A percentile compares a stretch with the other conserved stretches of the same genome.
Conservation (phyloP, 768 basidiomycete species). For the Mycena crocata region DNA sequence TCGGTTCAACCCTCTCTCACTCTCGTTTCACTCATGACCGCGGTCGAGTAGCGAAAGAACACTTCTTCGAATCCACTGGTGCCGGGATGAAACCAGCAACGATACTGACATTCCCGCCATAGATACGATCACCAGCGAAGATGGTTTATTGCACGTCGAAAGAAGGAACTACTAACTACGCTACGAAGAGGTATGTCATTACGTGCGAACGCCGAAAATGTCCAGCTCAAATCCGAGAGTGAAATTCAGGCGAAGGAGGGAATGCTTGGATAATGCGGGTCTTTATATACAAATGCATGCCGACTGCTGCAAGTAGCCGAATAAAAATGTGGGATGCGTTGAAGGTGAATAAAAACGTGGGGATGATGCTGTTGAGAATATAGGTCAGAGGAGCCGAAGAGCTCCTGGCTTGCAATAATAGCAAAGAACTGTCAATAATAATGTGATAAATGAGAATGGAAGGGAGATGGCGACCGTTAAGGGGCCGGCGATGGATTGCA, state of each 20-base stretch:
- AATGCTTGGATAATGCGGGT: too few relatives aligned
- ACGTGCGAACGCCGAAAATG: conserved; percentile 1
- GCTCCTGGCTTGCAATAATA: conserved; percentile 53
- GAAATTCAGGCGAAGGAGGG: background rate
- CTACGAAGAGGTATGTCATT: background rate
- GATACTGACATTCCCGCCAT: background rate
- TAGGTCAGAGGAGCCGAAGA: conserved; percentile 45
- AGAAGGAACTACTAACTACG: background rate
- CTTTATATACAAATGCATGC: conserved; percentile 5
- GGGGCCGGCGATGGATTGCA: conserved; percentile 40
- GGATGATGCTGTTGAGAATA: too few relatives aligned
- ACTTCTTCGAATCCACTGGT: background rate
- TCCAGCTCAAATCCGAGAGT: background rate
- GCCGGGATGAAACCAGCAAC: background rate
- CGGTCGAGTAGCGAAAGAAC: background rate
- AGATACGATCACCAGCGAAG: background rate
- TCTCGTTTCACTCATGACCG: too few relatives aligned
- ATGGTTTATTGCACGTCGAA: background rate
- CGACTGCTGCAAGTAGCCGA: background rate
- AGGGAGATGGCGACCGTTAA: conserved; percentile 45
- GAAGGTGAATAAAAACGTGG: too few relatives aligned
- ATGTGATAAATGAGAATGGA: conserved; percentile 49
- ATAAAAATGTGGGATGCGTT: too few relatives aligned
- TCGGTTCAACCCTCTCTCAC: too few relatives aligned
- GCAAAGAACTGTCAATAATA: conserved; percentile 53